Base-by-base conservation (phyloP, 2,329 filamentous ascomycete genomes). In the Dothiorella sarmentorum region DNA sequence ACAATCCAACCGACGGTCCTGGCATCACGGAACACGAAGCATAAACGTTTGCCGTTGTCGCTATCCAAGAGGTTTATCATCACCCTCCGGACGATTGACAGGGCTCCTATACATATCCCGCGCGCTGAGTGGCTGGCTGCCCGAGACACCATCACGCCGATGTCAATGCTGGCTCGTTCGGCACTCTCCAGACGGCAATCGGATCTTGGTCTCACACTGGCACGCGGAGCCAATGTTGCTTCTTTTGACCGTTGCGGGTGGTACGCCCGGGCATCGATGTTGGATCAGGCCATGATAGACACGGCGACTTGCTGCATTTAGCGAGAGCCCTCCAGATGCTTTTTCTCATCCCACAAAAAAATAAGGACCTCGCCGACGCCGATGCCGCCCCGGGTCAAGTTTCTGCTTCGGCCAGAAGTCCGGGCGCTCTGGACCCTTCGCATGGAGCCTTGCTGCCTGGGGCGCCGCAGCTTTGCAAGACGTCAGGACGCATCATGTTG, bases 231-330 rank as follows among this genome's bases (percentile, higher is more conserved):
- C 42, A 27, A 13, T 35, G 43, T 29, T 38, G 55, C 55, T 42
- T 45, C 43, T 37, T n/a, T 40, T 17, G 55, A 38, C 43, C 56
- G 35, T 43, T 51, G 56, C 44, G 56, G 56, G 44, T 43, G 44
- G 26, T 29, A 37, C 56, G 44, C 20, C 56, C 56, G 56, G 35
- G 33, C 44, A 15, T 18, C 51, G 56, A 29, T 58, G 42, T 40
- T 47, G 27, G 43, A 58, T 58, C 56, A 58, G 56, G 56, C 44
- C 56, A 58, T 58, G 43, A 58, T 58, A 40, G 56, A 35, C 49
- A 40, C 56, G 33, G 37, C 37, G 20, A 20, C 22, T 38, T 58
- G 24, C 44, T 42, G 38, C 24, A 22, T 42, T 42, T 2, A 51
- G 44, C 43, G 29, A 47, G 26, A 38, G 29, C 55, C 24, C 31